Percentiles rank a stretch among this genome's conserved stretches.
These are phyloP conservation scores for Truncatella angustata DNA, from an alignment of 2,329 filamentous ascomycete species.

Conservation along the genomic window DNA sequence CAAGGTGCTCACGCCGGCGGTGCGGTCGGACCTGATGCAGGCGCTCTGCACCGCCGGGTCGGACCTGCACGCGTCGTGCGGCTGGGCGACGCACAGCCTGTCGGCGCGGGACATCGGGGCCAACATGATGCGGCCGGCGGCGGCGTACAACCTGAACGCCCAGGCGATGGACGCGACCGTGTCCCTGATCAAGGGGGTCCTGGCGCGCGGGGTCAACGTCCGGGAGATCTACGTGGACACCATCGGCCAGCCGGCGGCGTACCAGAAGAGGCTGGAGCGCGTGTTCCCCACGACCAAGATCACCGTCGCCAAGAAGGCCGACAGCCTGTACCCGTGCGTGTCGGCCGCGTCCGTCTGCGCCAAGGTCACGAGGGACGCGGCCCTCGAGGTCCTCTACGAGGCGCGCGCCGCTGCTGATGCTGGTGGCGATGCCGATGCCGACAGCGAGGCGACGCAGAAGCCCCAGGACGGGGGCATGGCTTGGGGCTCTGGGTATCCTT, in stretches of 20 bases:
- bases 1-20: conserved; percentile 80
- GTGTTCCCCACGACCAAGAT: conserved; percentile 77
- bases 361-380: conserved; percentile 91
- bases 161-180: conserved; percentile 94
- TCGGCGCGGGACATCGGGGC: conserved; percentile 81
- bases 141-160: conserved; percentile 85
- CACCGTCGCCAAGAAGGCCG: conserved; percentile 86
- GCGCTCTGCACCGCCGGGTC: conserved; percentile 65
- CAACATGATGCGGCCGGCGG: conserved; percentile 68
- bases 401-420: conserved; percentile 36
- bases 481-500: conserved; percentile 95
- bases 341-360: conserved; percentile 92
- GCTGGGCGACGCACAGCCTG: conserved; percentile 80
- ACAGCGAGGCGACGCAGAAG: neutral
- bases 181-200: conserved; percentile 73
- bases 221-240: conserved; percentile 94
- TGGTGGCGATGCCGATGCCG: conserved; percentile 24
- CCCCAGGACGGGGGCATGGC: conserved; percentile 33
- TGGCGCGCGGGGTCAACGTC: conserved; percentile 76
- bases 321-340: conserved; percentile 88
- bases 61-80: conserved; percentile 53
- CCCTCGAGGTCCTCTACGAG: conserved; percentile 75
- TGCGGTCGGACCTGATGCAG: conserved; percentile 69
- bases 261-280: conserved; percentile 80
- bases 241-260: conserved; percentile 76